Base-by-base conservation (phyloP, 2,329 filamentous ascomycete genomes). In the Pseudogymnoascus sp. region DNA sequence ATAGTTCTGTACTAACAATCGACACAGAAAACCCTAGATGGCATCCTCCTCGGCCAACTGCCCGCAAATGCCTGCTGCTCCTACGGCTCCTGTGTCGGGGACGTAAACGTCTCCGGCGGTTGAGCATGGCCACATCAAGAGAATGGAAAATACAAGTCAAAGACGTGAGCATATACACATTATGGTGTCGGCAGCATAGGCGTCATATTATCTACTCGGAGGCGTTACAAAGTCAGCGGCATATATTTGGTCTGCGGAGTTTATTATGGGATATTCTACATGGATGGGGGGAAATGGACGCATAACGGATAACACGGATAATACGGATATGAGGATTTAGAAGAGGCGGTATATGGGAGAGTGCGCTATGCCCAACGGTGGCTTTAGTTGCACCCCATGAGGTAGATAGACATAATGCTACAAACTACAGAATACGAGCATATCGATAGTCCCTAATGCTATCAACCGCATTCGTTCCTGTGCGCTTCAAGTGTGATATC, bases 251-350 rank as follows among this genome's bases (percentile, higher is more conserved):
- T 53, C 46, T 31, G 46, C 46, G 46, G 46, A 53, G 24, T 53
- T 53, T 2, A 1, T 53, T 53, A 53, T 7, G 7, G 26, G 46
- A 31, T 53, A 31, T 11, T 33, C 8, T n/a, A 53, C 46, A 53
- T 16, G 46, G 46, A 16, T 10, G 16, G 40, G 40, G 14, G 14
- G 46, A 10, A 33, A 11, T 31, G 46, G 24, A 53, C 24, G 46
- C 46, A 53, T 53, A 53, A 53, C 24, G 46, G 46, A 53, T 53
- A n/a, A 53, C 46, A n/a, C n/a, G 46, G 46, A 31, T 53, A 31
- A 53, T 31, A 16, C 46, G 46, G 46, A 46, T n/a, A 46, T 46
- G 41, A 7, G 41, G 12, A 46, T 46, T 46, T 46, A 46, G 46
- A 53, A 33, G 31, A 10, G 11, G 31, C 8, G 31, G 31, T 33